Conservation (phyloP, 1,139 yeast genomes). For the Suhomyces guaymorum region DNA sequence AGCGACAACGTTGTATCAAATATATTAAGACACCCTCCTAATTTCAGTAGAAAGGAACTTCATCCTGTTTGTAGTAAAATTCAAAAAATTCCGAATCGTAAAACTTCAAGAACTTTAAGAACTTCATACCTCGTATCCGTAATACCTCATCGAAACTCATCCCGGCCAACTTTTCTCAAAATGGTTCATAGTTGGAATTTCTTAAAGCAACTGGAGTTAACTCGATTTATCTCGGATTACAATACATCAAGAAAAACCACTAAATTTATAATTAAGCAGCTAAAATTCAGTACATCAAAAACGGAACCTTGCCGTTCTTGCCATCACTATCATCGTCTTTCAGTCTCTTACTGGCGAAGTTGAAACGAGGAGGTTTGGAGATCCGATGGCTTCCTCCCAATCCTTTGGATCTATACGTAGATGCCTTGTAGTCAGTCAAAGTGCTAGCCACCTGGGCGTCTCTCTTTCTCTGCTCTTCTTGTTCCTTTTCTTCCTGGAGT, state of each 20-base stretch:
- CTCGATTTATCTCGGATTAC: too few relatives aligned
- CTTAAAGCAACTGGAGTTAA: too few relatives aligned
- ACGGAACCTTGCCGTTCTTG: conserved; percentile 15
- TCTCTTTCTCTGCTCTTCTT: conserved; percentile 9
- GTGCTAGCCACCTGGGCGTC: conserved; percentile 9
- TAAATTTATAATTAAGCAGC: too few relatives aligned
- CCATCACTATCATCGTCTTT: conserved; percentile 12
- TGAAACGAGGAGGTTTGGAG: conserved; percentile 36
- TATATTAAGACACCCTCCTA: background rate
- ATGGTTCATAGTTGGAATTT: too few relatives aligned
- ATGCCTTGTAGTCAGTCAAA: conserved; percentile 19
- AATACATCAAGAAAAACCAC: too few relatives aligned
- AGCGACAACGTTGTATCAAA: background rate
- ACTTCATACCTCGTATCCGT: too few relatives aligned
- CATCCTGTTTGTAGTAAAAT: too few relatives aligned
- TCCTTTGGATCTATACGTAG: conserved; percentile 30
- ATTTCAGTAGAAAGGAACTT: too few relatives aligned
- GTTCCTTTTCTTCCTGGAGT: conserved; percentile 18
- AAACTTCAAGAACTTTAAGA: too few relatives aligned
- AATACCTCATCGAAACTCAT: too few relatives aligned
- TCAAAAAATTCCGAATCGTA: too few relatives aligned
- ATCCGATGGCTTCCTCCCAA: conserved; percentile 23
- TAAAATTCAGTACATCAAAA: conserved; percentile 17
- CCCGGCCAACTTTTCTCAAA: too few relatives aligned
- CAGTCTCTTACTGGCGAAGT: conserved; percentile 18